Percentiles rank a stretch among this genome's conserved stretches.
Evolutionary conservation across 2,329 filamentous ascomycete species (phyloP).

Genomic region (Gaeumannomyces sp.): DNA sequence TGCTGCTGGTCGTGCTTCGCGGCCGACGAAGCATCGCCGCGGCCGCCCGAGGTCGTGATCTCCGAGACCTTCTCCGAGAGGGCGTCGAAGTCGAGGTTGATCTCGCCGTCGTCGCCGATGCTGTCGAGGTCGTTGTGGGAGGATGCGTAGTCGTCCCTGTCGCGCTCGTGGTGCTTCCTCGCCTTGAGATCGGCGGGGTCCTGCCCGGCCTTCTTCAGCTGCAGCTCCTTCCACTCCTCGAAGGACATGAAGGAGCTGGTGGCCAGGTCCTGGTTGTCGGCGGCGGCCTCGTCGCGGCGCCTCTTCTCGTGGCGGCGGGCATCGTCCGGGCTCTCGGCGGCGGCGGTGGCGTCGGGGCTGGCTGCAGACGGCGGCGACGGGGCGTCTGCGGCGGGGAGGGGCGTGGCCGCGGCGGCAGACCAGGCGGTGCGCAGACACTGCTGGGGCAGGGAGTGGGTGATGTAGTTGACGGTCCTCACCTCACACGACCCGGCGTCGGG

Average conservation of each 20-base stretch:
- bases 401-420: constrained; percentile 26
- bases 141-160: constrained; percentile 24
- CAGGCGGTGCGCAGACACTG: constrained; percentile 66
- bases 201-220: constrained; percentile 79
- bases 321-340: constrained; percentile 23
- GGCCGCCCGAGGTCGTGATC: constrained; percentile 28
- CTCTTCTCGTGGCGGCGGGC: constrained; percentile 24
- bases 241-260: constrained; percentile 80
- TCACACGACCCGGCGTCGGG: constrained; percentile 37
- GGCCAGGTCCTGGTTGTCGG: constrained; percentile 55
- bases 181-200: constrained; percentile 58
- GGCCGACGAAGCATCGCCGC: constrained; percentile 15
- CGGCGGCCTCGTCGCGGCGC: constrained; percentile 11
- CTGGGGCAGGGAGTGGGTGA: constrained; percentile 70
- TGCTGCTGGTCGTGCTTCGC: constrained; percentile 9
- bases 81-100: constrained; percentile 52
- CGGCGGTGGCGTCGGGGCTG: background rate
- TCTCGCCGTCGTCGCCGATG: constrained; percentile 83
- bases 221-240: constrained; percentile 96
- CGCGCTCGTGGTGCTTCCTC: constrained; percentile 48
- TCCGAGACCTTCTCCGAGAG: constrained; percentile 40
- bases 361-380: background rate
- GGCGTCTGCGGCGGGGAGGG: constrained; percentile 2
- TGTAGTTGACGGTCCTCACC: constrained; percentile 69
- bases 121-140: constrained; percentile 64